phyloP scores from a whole-genome alignment of 257 asterid genomes.

The Primulina eburnea region DNA sequence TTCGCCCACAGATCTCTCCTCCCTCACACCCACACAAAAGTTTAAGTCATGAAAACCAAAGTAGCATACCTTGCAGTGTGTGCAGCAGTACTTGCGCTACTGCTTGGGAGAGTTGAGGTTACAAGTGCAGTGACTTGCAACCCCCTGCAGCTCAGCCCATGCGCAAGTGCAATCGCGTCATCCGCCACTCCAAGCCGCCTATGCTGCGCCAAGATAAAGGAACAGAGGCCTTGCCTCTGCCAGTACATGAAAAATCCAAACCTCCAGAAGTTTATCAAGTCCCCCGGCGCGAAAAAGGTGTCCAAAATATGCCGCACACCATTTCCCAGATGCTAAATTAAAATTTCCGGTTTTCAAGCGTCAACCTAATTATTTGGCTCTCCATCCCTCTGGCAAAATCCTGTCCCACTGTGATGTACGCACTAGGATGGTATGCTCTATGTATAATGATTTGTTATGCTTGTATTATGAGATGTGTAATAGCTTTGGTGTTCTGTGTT shows the following conservation, averaged over 20 bases:
- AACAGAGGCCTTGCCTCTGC: slow-evolving; percentile 84
- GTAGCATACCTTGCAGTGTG: slow-evolving; percentile 26
- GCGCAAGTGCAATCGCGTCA: slow-evolving; percentile 68
- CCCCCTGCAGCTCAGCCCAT: slow-evolving; percentile 76
- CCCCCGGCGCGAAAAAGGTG: slow-evolving; percentile 80
- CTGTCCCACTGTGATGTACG: background rate
- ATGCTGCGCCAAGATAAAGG: slow-evolving; percentile 65
- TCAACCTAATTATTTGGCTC: slow-evolving; percentile 7
- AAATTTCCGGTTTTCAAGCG: background rate
- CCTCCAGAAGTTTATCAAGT: slow-evolving; percentile 67
- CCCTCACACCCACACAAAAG: background rate
- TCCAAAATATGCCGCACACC: slow-evolving; percentile 72
- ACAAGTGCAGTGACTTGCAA: slow-evolving; percentile 59
- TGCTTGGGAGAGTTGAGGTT: slow-evolving; percentile 33
- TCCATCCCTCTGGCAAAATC: slow-evolving; percentile 2
- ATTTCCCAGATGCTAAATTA: slow-evolving; percentile 59
- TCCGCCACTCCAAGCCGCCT: slow-evolving; percentile 44
- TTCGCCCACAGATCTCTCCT: background rate
- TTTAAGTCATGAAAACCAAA: slow-evolving; percentile 27
- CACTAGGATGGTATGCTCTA: background rate
- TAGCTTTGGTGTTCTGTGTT: slow-evolving; percentile 14
- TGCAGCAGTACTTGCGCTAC: slow-evolving; percentile 32
- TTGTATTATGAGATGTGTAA: background rate
- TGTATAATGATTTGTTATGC: slow-evolving; percentile 8
- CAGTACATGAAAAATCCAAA: slow-evolving; percentile 68